A percentile compares a stretch with the other conserved stretches of the same genome.
phyloP scores from a whole-genome alignment of 1,284 basidiomycete genomes.

The Anthracocystis setariae region DNA sequence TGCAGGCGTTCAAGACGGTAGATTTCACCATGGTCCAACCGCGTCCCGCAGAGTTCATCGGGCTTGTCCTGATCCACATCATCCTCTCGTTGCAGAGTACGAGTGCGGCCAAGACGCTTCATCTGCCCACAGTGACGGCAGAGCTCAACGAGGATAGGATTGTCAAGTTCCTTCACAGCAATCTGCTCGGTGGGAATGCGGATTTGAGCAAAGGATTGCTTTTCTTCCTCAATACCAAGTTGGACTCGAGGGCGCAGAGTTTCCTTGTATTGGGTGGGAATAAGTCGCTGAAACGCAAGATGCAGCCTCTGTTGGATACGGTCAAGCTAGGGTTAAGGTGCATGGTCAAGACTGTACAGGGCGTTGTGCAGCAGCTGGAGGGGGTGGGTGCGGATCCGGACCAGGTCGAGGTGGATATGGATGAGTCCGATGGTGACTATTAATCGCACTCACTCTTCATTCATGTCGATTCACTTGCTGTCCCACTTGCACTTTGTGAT shows the following conservation, averaged over 20 bases:
- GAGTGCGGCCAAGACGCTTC: slow-evolving; percentile 41
- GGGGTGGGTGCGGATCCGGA: slow-evolving; percentile 1
- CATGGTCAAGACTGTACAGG: slow-evolving; percentile 21
- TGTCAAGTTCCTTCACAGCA: slow-evolving; percentile 33
- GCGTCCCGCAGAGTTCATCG: slow-evolving; percentile 45
- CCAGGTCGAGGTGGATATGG: background rate
- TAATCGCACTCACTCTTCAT: background rate
- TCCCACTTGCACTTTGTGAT: too few species aligned
- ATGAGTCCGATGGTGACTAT: slow-evolving; percentile 5
- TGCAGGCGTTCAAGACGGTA: slow-evolving; percentile 74
- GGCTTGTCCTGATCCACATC: slow-evolving; percentile 49
- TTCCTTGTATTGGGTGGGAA: slow-evolving; percentile 31
- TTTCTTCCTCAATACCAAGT: slow-evolving; percentile 48
- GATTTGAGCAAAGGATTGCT: slow-evolving; percentile 53
- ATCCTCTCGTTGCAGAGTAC: slow-evolving; percentile 51
- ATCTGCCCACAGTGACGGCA: slow-evolving; percentile 18
- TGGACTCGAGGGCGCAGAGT: slow-evolving; percentile 28
- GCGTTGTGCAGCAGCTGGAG: slow-evolving; percentile 31
- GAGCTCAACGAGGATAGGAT: slow-evolving; percentile 11
- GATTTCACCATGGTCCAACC: slow-evolving; percentile 54
- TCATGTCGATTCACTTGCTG: too few species aligned
- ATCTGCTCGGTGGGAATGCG: slow-evolving; percentile 41
- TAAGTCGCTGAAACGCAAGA: slow-evolving; percentile 5
- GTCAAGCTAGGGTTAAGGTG: slow-evolving; percentile 14
- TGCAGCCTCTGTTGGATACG: slow-evolving; percentile 18